Conservation (phyloP, 2,329 filamentous ascomycete species). For the Penicillium expansum region DNA sequence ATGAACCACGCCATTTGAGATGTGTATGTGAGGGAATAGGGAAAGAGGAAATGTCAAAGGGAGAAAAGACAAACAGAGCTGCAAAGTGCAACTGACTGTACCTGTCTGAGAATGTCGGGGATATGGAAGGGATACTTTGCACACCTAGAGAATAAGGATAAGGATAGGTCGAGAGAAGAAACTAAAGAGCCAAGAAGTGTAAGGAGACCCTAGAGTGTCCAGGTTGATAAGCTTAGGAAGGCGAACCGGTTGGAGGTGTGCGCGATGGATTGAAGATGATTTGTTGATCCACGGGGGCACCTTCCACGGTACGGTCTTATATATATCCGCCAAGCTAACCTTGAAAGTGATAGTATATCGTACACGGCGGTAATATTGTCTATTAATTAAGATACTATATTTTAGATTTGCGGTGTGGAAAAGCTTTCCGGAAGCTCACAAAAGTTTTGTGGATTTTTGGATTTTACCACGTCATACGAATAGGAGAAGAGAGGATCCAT, state of each 20-base stretch:
- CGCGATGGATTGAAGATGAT: slow-evolving; percentile 17
- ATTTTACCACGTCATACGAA: no score
- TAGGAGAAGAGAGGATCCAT: no score
- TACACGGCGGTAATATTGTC: no score
- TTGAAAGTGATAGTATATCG: no score
- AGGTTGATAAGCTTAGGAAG: not conserved
- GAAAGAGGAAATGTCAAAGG: not conserved
- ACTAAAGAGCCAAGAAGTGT: not conserved
- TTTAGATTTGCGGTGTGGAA: slow-evolving; percentile 3
- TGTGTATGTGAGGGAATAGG: not conserved
- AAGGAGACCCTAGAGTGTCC: not conserved
- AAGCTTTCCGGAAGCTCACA: not conserved
- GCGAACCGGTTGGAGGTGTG: slow-evolving; percentile 18
- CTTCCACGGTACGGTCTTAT: slow-evolving; percentile 11
- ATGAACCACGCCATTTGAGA: slow-evolving; percentile 20
- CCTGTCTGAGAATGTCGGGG: slow-evolving; percentile 14
- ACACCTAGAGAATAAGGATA: not conserved
- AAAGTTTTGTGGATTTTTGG: not conserved
- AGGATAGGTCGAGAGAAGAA: not conserved
- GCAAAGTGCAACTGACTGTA: slow-evolving; percentile 15
- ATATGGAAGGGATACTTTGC: not conserved
- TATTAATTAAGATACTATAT: no score
- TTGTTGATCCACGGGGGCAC: slow-evolving; percentile 20
- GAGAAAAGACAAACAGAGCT: slow-evolving; percentile 4
- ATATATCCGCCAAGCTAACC: not conserved